Conservation (phyloP, 2,329 filamentous ascomycete genomes). For the Fusarium staphyleae region DNA sequence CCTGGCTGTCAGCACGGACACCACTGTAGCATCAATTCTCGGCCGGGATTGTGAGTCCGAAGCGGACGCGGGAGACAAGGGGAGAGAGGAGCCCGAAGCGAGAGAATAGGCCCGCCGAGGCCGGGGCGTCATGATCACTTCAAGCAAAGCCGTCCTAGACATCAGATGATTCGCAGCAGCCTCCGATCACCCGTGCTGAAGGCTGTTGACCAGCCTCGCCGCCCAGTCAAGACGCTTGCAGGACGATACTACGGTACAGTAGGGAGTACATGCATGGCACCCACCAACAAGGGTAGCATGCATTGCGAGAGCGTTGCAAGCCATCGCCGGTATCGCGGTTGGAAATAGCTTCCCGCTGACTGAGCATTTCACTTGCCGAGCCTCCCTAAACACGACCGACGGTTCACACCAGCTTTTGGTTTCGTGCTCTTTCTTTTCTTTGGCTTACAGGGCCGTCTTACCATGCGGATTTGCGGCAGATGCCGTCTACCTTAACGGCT, state of each 20-base stretch:
- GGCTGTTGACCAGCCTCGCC: neutral
- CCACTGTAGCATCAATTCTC: slow-evolving; percentile 3
- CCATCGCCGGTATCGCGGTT: neutral
- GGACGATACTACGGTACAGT: too few species aligned
- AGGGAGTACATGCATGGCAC: slow-evolving; percentile 12
- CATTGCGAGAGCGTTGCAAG: neutral
- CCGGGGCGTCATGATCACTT: slow-evolving; percentile 8
- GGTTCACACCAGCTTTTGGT: neutral
- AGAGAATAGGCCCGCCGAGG: slow-evolving; percentile 1
- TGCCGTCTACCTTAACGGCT: neutral
- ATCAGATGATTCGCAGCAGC: slow-evolving; percentile 14
- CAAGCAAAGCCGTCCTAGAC: slow-evolving; percentile 10
- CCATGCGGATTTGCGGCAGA: neutral
- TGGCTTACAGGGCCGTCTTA: slow-evolving; percentile 12
- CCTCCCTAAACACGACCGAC: neutral
- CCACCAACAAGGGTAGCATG: neutral
- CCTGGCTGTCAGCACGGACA: slow-evolving; percentile 4
- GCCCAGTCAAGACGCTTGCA: slow-evolving; percentile 1
- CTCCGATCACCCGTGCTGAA: slow-evolving; percentile 2
- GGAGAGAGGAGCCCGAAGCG: slow-evolving; percentile 3
- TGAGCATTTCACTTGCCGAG: neutral
- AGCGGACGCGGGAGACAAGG: neutral
- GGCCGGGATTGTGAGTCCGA: slow-evolving; percentile 2
- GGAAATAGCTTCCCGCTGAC: slow-evolving; percentile 9
- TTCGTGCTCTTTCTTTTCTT: slow-evolving; percentile 6